A percentile compares a stretch with the other conserved stretches of the same genome.
Evolutionary conservation across 164 flowering plant species (phyloP).

Genomic region (Stephania japonica): DNA sequence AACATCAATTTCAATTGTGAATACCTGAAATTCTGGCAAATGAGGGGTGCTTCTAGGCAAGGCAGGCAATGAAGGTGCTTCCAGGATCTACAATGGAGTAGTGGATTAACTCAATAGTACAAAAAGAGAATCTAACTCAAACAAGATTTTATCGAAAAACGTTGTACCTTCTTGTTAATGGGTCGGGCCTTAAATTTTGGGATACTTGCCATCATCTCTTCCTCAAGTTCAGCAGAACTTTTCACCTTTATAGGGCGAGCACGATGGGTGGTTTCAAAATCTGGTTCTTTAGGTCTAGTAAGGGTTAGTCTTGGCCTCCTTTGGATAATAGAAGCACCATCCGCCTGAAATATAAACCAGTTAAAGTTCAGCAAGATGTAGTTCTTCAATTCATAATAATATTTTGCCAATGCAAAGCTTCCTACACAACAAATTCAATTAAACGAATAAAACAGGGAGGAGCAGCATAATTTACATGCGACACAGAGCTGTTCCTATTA

Average conservation of each 20-base stretch:
- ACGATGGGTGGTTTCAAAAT: constrained; percentile 72
- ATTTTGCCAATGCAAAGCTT: neutral
- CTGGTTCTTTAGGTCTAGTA: constrained; percentile 88
- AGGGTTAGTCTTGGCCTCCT: constrained; percentile 58
- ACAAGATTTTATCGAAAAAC: neutral
- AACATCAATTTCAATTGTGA: constrained; percentile 1
- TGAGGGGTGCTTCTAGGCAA: constrained; percentile 71
- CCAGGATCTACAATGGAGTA: constrained; percentile 48
- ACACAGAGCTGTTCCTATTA: constrained; percentile 26
- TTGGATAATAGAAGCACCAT: constrained; percentile 30
- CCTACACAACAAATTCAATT: neutral
- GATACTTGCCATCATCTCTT: constrained; percentile 91
- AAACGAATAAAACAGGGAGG: neutral
- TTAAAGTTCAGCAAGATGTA: neutral
- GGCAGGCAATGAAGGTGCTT: constrained; percentile 60
- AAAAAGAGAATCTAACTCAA: neutral
- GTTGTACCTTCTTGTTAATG: constrained; percentile 69
- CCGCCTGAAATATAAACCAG: constrained; percentile 23
- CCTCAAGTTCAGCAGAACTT: constrained; percentile 89
- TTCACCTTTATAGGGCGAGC: constrained; percentile 59
- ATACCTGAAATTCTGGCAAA: constrained; percentile 75
- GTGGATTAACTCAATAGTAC: neutral
- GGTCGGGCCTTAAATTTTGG: constrained; percentile 96
- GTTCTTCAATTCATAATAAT: neutral
- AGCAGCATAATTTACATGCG: constrained; percentile 39